Evolutionary conservation across 2,329 filamentous ascomycete species (phyloP).

Genomic region (Fusarium agapanthi): DNA sequence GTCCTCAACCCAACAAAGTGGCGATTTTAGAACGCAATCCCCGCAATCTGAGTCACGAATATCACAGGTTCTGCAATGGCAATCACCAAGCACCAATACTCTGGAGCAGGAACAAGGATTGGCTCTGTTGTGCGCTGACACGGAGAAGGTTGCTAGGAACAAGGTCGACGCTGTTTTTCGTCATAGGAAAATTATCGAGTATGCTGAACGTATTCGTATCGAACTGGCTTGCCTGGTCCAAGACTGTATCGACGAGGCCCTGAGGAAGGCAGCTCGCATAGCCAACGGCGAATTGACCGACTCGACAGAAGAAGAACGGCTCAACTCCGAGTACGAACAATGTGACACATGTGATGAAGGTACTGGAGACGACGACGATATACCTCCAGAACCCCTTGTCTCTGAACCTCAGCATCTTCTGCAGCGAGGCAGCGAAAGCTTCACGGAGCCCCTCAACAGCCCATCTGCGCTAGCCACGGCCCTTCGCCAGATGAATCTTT

Average conservation of each 20-base stretch:
- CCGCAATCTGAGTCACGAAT: conserved; percentile 96
- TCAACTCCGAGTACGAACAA: conserved; percentile 43
- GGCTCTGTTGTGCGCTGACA: conserved; percentile 87
- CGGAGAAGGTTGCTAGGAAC: conserved; percentile 80
- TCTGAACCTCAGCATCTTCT: conserved; percentile 23
- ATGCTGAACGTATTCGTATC: conserved; percentile 91
- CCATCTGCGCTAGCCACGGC: conserved; percentile 66
- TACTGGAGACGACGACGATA: conserved; percentile 33
- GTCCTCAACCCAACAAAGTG: conserved; percentile 67
- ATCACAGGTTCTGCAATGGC: conserved; percentile 94
- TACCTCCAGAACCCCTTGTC: conserved; percentile 16
- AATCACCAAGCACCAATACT: conserved; percentile 90
- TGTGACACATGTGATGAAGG: conserved; percentile 50
- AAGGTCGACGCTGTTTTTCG: conserved; percentile 95
- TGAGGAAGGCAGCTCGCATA: conserved; percentile 88
- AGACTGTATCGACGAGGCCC: conserved; percentile 91
- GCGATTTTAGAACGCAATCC: conserved; percentile 90
- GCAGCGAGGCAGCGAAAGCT: conserved; percentile 22
- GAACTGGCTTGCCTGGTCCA: conserved; percentile 94
- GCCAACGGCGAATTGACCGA: conserved; percentile 86
- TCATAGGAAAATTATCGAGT: conserved; percentile 92
- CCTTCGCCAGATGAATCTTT: conserved; percentile 53
- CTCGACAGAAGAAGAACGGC: conserved; percentile 69
- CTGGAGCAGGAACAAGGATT: conserved; percentile 93
- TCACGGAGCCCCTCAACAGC: conserved; percentile 43